phyloP scores from a whole-genome alignment of 768 basidiomycete genomes.

The Pisolithus microcarpus region DNA sequence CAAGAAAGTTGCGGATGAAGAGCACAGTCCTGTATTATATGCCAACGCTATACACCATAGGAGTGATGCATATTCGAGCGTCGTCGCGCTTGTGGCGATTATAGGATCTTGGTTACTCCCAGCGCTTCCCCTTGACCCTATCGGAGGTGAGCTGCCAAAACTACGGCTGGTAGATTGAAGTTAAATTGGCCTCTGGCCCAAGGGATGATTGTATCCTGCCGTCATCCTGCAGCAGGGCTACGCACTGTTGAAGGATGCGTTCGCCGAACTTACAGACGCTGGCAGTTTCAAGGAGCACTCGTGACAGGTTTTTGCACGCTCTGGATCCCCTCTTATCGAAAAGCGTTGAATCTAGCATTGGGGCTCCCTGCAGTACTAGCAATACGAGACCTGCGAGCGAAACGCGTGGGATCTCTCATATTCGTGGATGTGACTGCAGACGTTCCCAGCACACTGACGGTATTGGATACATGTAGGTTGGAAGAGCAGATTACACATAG shows the following conservation, averaged over 20 bases:
- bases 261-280: slow-evolving; percentile 79
- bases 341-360: slow-evolving; percentile 11
- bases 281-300: slow-evolving; percentile 57
- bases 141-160: slow-evolving; percentile 62
- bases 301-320: slow-evolving; percentile 44
- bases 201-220: slow-evolving; percentile 85
- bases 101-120: slow-evolving; percentile 85
- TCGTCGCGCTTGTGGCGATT: slow-evolving; percentile 89
- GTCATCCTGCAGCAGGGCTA: slow-evolving; percentile 80
- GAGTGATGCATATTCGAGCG: slow-evolving; percentile 91
- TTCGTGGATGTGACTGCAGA: slow-evolving; percentile 77
- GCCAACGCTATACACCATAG: slow-evolving; percentile 98
- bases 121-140: slow-evolving; percentile 81
- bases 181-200: neutral
- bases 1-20: slow-evolving; percentile 82
- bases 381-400: slow-evolving; percentile 56
- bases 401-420: slow-evolving; percentile 72
- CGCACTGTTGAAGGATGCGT: slow-evolving; percentile 56
- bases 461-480: slow-evolving; percentile 50
- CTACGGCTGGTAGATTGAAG: neutral
- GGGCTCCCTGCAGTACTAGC: slow-evolving; percentile 32
- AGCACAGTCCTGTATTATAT: slow-evolving; percentile 82
- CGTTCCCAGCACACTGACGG: slow-evolving; percentile 53
- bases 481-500: slow-evolving; percentile 54
- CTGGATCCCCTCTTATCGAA: slow-evolving; percentile 48